Percentiles rank a stretch among this genome's conserved stretches.
These are phyloP conservation scores for Candida manassasensis DNA, from an alignment of 805 yeast species.

Conservation along the genomic window DNA sequence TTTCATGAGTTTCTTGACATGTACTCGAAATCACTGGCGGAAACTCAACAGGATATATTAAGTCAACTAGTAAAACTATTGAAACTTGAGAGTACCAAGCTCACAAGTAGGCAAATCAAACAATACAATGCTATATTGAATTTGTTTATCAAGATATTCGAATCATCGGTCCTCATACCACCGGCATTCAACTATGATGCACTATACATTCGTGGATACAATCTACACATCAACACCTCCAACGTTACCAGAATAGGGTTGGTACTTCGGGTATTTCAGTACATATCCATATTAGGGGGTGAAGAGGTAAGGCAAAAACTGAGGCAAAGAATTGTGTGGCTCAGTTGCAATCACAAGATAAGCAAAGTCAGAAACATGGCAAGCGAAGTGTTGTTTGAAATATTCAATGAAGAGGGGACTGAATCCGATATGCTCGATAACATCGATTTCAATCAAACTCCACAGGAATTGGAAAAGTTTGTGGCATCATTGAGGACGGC, in stretches of 20 bases:
- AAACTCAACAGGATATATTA: background rate
- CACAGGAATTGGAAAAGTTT: background rate
- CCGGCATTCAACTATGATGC: slow-evolving; percentile 21
- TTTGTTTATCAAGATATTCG: slow-evolving; percentile 36
- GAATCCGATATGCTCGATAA: background rate
- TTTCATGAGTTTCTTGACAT: slow-evolving; percentile 32
- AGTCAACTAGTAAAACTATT: slow-evolving; percentile 4
- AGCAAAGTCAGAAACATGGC: slow-evolving; percentile 32
- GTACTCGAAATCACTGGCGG: background rate
- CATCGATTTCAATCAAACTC: background rate
- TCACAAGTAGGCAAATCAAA: slow-evolving; percentile 13
- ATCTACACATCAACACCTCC: slow-evolving; percentile 50
- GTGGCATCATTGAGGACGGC: background rate
- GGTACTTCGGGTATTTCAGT: slow-evolving; percentile 42
- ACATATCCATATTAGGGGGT: slow-evolving; percentile 20
- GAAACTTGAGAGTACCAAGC: slow-evolving; percentile 12
- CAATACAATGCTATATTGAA: slow-evolving; percentile 20
- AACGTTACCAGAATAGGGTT: slow-evolving; percentile 32
- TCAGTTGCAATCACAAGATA: slow-evolving; percentile 26
- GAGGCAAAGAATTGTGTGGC: slow-evolving; percentile 19
- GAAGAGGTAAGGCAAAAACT: slow-evolving; percentile 9
- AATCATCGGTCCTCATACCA: slow-evolving; percentile 32
- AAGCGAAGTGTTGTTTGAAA: slow-evolving; percentile 40
- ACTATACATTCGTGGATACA: slow-evolving; percentile 47
- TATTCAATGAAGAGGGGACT: slow-evolving; percentile 6